Evolutionary conservation across 108 stramenopile species (phyloP), one percentile per base, ranked within the genome.

Genomic region (Nitzschia inconspicua): DNA sequence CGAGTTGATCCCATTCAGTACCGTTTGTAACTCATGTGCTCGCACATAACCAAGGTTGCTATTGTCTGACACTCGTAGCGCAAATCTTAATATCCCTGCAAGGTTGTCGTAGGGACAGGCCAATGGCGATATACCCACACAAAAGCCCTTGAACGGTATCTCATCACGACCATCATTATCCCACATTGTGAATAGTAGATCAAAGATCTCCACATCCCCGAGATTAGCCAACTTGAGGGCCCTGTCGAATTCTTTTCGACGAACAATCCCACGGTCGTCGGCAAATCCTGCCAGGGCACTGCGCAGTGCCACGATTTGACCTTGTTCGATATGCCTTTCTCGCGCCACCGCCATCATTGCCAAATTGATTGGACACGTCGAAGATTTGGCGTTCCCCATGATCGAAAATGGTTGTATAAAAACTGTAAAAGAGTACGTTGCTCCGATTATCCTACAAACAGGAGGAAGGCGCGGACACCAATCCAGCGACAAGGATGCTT

Each of bases 141-240:
- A 59, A 62, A 85, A 85, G 9, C 40, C 41, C 25, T 66, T 39
- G 42, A 60, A 48, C 9, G 76, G 66, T 19, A 85, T 37, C 8
- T 39, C 41, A 13, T 57, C 65, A 10, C 37, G 25, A 4, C 65
- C 65, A 37, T 66, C 50, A 47, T 47, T 67, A 60, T 85, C 84
- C 78, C 78, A 85, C 80, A 82, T 79, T 13, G 74, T 76, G 49
- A 77, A 82, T 23, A 85, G 30, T n/a, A 75, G 58, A 49, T 77
- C 68, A 37, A 85, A 61, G 2, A 85, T 67, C 35, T 79, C 67
- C 14, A 52, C 43, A 49, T 76, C 76, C 27, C 56, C 29, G 51
- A 23, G 39, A 7, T 66, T 31, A 4, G 47, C 34, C 0, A 49
- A 29, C 16, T 31, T 40, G 68, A 74, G 62, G 9, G 68, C 68